Conservation (phyloP, 2,329 filamentous ascomycete genomes). For the Arthrinium phaeospermum region DNA sequence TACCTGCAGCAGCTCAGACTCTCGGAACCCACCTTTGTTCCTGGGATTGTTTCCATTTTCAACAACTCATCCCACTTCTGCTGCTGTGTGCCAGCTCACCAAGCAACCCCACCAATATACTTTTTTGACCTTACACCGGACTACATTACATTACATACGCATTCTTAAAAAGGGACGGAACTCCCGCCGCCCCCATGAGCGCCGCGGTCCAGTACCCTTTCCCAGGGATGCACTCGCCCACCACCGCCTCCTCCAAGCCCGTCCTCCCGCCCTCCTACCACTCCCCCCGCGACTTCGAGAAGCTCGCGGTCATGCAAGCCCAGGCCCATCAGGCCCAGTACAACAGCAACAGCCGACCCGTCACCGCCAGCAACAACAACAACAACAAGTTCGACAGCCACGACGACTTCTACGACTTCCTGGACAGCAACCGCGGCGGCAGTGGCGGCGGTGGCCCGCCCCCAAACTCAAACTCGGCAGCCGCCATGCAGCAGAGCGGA, state of each 20-base stretch:
- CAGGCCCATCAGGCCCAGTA: background rate
- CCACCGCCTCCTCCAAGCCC: constrained; percentile 11
- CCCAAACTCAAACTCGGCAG: constrained; percentile 24
- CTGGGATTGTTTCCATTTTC: background rate
- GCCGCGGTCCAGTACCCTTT: constrained; percentile 15
- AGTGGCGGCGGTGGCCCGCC: constrained; percentile 24
- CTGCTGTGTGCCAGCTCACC: background rate
- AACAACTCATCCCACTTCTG: background rate
- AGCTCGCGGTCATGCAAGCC: constrained; percentile 15
- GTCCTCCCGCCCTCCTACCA: constrained; percentile 8
- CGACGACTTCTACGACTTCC: constrained; percentile 41
- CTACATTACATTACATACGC: background rate
- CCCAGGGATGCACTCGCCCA: constrained; percentile 17
- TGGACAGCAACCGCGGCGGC: constrained; percentile 35
- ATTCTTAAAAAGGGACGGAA: background rate
- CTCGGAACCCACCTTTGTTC: background rate
- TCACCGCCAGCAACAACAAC: background rate
- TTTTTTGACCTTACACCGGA: background rate
- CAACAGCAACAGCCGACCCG: background rate
- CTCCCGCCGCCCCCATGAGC: background rate
- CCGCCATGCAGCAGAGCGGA: constrained; percentile 28
- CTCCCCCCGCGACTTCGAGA: constrained; percentile 17
- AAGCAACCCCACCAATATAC: background rate
- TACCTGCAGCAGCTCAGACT: background rate
- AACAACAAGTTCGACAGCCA: constrained; percentile 27